Percentiles rank a stretch among this genome's conserved stretches.
Conservation (phyloP, 2,329 filamentous ascomycete species). For the Hymenoscyphus linearis region DNA sequence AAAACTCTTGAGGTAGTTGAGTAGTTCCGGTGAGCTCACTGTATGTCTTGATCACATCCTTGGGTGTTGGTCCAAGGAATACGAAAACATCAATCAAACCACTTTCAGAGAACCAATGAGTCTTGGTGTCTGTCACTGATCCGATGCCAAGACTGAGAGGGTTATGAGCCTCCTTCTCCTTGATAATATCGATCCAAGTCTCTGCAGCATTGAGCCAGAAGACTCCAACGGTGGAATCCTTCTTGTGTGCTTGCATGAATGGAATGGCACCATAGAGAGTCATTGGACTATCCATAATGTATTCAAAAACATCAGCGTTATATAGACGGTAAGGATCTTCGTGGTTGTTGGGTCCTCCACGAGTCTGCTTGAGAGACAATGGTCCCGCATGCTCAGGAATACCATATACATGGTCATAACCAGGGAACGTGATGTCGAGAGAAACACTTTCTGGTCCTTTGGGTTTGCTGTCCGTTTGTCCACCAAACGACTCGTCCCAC, state of each 20-base stretch:
- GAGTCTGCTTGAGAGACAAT: conserved; percentile 82
- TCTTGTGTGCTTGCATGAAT: conserved; percentile 95
- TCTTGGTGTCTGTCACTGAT: conserved; percentile 71
- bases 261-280: conserved; percentile 96
- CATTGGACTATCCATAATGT: conserved; percentile 95
- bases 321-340: conserved; percentile 89
- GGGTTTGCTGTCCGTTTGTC: conserved; percentile 94
- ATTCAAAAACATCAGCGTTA: conserved; percentile 97
- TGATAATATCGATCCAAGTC: conserved; percentile 94
- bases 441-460: conserved; percentile 87
- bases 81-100: conserved; percentile 90
- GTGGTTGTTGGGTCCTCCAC: conserved; percentile 80
- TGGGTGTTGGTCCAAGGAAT: conserved; percentile 82
- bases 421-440: conserved; percentile 86
- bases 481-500: conserved; percentile 97
- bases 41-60: conserved; percentile 76
- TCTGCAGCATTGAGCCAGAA: conserved; percentile 98
- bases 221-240: conserved; percentile 87
- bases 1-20: conserved; percentile 85
- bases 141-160: conserved; percentile 68
- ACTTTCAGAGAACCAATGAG: conserved; percentile 94
- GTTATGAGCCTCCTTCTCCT: conserved; percentile 68
- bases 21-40: conserved; percentile 88
- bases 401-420: conserved; percentile 88
- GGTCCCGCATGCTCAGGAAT: conserved; percentile 91